Evolutionary conservation across 768 basidiomycete species (phyloP), one percentile per base, ranked within the genome.

Genomic region (Termitomyces sp.): DNA sequence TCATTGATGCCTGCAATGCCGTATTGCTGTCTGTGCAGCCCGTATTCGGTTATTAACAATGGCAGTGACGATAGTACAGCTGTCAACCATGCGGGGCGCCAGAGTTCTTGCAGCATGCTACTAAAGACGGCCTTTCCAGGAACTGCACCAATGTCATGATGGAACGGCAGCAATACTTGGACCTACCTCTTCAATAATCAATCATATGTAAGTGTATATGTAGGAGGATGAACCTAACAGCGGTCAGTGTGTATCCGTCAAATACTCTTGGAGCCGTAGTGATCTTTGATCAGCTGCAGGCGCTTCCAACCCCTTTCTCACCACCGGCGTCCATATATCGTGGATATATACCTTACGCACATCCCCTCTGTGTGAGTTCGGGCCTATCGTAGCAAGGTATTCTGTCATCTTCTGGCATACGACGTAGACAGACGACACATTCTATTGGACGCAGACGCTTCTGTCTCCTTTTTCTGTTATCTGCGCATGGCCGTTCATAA

Each of bases 231-330:
- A 25, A 25, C 43, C 23, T 27, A 16, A 25, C n/a, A 12, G 12
- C 12, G 12, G 34, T 14, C 30, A 25, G 21, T 30, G 11, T 41
- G 34, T 11, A 17, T 21, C 37, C 52, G 34, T 58, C 57, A 48
- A 45, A 49, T 51, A 8, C 57, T 49, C 46, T 55, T 52, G 53
- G 42, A 47, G 54, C 49, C 23, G 44, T 39, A 44, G 43, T 42
- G 37, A 55, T 52, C 28, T 51, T 2, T 55, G n/a, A 58, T 54
- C 45, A 32, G 30, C 35, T 37, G 35, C 35, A 46, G 32, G 45
- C 46, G 19, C 7, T 48, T 35, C 17, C 21, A 49, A 21, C 9
- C 6, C 14, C 32, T 37, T 58, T 55, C 54, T 52, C 39, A 46
- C 51, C 32, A 34, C 44, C 34, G 14, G 39, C 48, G n/a, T 32